Base-by-base conservation (phyloP, 192 early-diverging fungal genomes). In the Gryganskiella cystojenkinii region DNA sequence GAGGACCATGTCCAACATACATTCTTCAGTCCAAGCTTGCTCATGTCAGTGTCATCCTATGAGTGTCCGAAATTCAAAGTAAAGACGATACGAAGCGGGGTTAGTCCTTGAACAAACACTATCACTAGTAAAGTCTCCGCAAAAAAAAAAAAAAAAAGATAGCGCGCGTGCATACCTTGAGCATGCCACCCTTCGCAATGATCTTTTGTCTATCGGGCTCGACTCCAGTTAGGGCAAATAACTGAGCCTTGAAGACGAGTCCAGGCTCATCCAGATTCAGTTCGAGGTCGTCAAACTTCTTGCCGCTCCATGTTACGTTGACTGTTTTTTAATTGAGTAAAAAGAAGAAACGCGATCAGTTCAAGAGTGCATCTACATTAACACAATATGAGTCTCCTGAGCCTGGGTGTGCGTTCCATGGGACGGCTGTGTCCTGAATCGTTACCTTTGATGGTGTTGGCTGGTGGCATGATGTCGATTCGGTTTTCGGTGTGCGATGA, bases 181-280 rank as follows among this genome's bases (percentile, higher is more conserved):
- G 86, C 59, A 90, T 87, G 8, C 92, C 96, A 54, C 98, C 98
- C 73, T 98, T 98, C 58, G 91, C 86, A 64, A 99, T 90, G 45
- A 98, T 90, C 82, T 96, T 97, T 82, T 99, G 98, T 47, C 97
- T 84, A 33, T 94, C 95, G 20, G 96, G 96, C 50, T 87, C 86
- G 8, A 99, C 98, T 35, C 92, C 93, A 3, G 98, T 96, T 57
- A 98, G 80, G 15, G 94, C 91, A 80, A 85, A 98, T 1, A 99
- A 84, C 82, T 96, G 93, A 50, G 85, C 89, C 79, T 97, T 98
- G 84, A 98, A 92, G 7, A 90, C 82, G 15, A 90, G 71, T n/a
- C 88, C 91, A 14, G 94, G 84, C 67, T 93, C 90, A 30, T 89
- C 81, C 1, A 87, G 71, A 58, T 94, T 95, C 31, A 95, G 67